phyloP scores from a whole-genome alignment of 2,329 filamentous ascomycete genomes.

The Triangularia verruculosa region DNA sequence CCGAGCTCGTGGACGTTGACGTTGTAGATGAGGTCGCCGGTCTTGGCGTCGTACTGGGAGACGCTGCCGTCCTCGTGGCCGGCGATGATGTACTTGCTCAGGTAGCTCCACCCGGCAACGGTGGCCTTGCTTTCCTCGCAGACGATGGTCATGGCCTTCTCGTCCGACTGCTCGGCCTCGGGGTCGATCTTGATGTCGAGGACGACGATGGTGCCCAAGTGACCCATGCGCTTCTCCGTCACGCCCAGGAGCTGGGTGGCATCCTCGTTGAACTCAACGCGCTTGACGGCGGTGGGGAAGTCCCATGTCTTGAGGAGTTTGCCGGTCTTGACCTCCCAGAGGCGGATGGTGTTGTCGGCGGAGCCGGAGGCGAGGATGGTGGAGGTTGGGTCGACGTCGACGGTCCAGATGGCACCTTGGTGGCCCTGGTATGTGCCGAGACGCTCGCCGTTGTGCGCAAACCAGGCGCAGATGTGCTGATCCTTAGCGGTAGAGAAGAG shows the following conservation, averaged over 20 bases:
- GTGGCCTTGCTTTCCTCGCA: conserved; percentile 96
- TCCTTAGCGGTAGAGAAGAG: conserved; percentile 96
- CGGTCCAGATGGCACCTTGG: conserved; percentile 96
- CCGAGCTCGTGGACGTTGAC: conserved; percentile 82
- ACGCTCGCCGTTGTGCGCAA: conserved; percentile 94
- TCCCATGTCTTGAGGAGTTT: conserved; percentile 97
- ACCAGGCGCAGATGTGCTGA: conserved; percentile 96
- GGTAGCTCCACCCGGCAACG: conserved; percentile 93
- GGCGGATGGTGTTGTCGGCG: conserved; percentile 95
- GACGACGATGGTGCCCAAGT: conserved; percentile 89
- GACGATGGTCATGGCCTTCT: conserved; percentile 81
- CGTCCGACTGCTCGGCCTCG: conserved; percentile 77
- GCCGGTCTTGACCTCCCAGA: conserved; percentile 94
- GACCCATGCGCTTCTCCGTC: conserved; percentile 98
- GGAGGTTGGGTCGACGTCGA: conserved; percentile 91
- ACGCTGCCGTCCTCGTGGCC: conserved; percentile 96
- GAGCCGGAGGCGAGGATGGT: conserved; percentile 91
- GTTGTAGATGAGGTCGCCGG: conserved; percentile 77
- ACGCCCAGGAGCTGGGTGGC: conserved; percentile 87
- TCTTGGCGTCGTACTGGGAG: conserved; percentile 88
- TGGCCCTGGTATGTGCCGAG: conserved; percentile 96
- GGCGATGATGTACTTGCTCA: conserved; percentile 93
- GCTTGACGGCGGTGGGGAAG: conserved; percentile 94
- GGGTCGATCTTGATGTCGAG: conserved; percentile 84
- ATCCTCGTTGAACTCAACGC: conserved; percentile 95